Conservation (phyloP, 2,329 filamentous ascomycete genomes). For the Scedosporium apiospermum region DNA sequence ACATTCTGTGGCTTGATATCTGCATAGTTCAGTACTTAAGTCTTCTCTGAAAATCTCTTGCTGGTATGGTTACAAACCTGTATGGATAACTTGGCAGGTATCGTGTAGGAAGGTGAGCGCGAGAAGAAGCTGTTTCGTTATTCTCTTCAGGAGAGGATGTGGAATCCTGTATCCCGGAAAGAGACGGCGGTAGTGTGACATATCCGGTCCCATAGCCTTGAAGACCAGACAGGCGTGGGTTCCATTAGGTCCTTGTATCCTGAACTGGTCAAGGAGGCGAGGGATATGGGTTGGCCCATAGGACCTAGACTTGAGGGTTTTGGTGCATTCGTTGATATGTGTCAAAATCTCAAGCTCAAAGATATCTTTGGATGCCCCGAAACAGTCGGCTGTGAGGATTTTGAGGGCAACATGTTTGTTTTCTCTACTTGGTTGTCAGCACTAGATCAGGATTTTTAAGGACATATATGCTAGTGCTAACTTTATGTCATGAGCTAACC, state of each 20-base stretch:
- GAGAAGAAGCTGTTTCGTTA: conserved; percentile 13
- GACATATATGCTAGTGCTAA: conserved; percentile 1
- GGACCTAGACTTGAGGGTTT: neutral
- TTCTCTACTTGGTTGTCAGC: neutral
- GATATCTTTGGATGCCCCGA: conserved; percentile 3
- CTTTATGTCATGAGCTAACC: conserved; percentile 14
- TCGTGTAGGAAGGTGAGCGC: conserved; percentile 13
- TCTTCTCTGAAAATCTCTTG: neutral
- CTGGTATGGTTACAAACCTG: conserved; percentile 8
- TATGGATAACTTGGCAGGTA: conserved; percentile 14
- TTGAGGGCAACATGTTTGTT: conserved; percentile 19
- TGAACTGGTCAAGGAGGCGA: conserved; percentile 15
- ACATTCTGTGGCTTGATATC: conserved; percentile 18
- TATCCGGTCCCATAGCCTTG: conserved; percentile 19
- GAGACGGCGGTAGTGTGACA: conserved; percentile 11
- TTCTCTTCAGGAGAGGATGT: conserved; percentile 9
- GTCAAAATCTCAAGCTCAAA: conserved; percentile 15
- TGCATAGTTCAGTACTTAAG: neutral
- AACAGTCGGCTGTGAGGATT: conserved; percentile 15
- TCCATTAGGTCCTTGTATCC: conserved; percentile 19
- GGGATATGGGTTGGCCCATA: conserved; percentile 9
- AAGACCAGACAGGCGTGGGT: conserved; percentile 20
- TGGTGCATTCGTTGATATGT: conserved; percentile 7
- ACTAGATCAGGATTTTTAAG: neutral
- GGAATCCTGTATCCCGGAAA: conserved; percentile 11